Conservation (phyloP, 177 flowering plant genomes). For the Telopea speciosissima region DNA sequence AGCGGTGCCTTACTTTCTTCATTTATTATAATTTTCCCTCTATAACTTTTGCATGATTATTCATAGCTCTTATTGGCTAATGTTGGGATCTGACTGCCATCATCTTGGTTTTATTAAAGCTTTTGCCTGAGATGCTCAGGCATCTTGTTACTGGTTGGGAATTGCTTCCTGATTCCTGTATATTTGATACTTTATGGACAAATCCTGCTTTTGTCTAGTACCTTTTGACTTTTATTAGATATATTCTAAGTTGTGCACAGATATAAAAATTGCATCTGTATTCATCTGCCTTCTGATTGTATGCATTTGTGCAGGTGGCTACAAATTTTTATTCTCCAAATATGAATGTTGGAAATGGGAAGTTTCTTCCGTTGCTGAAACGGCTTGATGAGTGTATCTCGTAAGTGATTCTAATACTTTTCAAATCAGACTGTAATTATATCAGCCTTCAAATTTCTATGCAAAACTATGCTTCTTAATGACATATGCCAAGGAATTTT, state of each 20-base stretch:
- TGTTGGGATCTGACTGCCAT: no score
- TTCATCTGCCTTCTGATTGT: background rate
- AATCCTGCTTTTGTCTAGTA: background rate
- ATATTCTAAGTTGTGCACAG: background rate
- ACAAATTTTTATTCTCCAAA: conserved; percentile 75
- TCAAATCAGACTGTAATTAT: background rate
- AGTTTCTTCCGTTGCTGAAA: conserved; percentile 82
- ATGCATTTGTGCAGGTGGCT: conserved; percentile 62
- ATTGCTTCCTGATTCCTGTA: background rate
- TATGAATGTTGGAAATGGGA: conserved; percentile 69
- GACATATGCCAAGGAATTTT: background rate
- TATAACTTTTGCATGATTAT: no score
- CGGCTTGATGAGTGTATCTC: conserved; percentile 27
- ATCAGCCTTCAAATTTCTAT: background rate
- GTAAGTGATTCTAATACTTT: conserved; percentile 12
- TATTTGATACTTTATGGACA: background rate
- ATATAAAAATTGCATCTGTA: background rate
- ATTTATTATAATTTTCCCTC: no score
- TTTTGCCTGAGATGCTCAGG: no score
- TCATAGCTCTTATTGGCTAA: no score
- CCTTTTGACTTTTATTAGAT: background rate
- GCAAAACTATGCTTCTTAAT: background rate
- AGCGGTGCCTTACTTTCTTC: no score
- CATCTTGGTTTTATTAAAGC: no score
- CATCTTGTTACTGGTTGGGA: no score